Base-by-base conservation (phyloP, 2,329 filamentous ascomycete species). In the Gnomoniopsis sp. region DNA sequence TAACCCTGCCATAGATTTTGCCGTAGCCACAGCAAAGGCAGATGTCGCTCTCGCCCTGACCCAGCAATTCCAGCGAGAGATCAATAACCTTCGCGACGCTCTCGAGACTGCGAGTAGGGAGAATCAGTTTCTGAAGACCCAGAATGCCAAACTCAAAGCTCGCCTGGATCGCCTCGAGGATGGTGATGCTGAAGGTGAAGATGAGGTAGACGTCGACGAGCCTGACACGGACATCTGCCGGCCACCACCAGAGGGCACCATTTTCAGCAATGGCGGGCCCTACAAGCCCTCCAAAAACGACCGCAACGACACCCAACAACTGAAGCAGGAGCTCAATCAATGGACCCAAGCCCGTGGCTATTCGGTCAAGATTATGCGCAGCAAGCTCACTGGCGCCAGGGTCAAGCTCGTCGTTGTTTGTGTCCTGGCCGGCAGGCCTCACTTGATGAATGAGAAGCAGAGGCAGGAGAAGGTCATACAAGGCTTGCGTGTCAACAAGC, bases 351-450 rank as follows among this genome's bases (percentile, higher is more conserved):
- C 59, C 51, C 59, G 44, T 11, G 59, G 59, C 19, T 61, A 61
- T 51, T 55, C 49, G 41, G 59, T 55, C 47, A 61, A 61, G 34
- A 61, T 61, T 41, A 47, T 55, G 50, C 59, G 55, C 36, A 58
- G 47, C 51, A 61, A 58, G 55, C 48, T 51, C 19, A 50, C 55
- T 12, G 59, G 59, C 22, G 53, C 59, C 14, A 49, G 57, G 50
- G 23, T 50, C 4, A 73, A 58, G 55, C 55, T 61, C 30, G 41
- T 58, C 46, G 49, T 61, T 22, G 50, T 48, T 44, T 61, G 59
- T 34, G 26, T 54, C 38, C 36, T 52, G 38, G 51, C 47, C 3
- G 59, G 59, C 41, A 55, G 33, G 30, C 33, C 55, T 15, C 44
- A 43, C 10, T 46, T 57, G 22, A 53, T 55, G 59, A 23, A 38